Percentiles rank a stretch among this genome's conserved stretches.
Conservation (phyloP, 2,329 filamentous ascomycete species). For the Pseudogymnoascus sp. region DNA sequence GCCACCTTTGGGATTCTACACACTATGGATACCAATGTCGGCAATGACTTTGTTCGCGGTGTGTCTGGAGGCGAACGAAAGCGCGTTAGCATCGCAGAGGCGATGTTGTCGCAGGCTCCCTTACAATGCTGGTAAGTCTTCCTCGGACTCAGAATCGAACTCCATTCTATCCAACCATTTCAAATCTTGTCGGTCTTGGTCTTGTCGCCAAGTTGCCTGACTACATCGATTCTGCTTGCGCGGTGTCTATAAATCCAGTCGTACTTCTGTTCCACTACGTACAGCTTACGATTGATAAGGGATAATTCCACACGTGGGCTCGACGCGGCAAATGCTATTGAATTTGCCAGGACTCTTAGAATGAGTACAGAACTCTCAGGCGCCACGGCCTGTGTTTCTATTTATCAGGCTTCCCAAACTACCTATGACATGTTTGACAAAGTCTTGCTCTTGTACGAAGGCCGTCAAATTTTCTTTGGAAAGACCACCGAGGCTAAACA, state of each 20-base stretch:
- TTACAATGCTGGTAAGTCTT: slow-evolving; percentile 34
- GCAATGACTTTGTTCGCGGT: slow-evolving; percentile 49
- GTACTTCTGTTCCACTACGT: slow-evolving; percentile 17
- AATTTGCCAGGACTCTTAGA: slow-evolving; percentile 61
- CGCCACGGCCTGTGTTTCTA: slow-evolving; percentile 55
- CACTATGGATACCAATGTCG: slow-evolving; percentile 42
- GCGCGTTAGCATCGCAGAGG: slow-evolving; percentile 48
- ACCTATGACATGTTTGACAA: slow-evolving; percentile 71
- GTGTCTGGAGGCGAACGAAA: slow-evolving; percentile 51
- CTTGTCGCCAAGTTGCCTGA: background rate
- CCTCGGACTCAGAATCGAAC: slow-evolving; percentile 60
- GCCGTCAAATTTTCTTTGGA: slow-evolving; percentile 70
- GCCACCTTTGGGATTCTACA: slow-evolving; percentile 49
- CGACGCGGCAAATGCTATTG: slow-evolving; percentile 63
- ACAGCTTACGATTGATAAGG: slow-evolving; percentile 31
- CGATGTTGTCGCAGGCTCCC: slow-evolving; percentile 33
- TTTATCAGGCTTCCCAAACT: slow-evolving; percentile 63
- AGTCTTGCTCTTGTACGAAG: slow-evolving; percentile 64
- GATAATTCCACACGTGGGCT: slow-evolving; percentile 69
- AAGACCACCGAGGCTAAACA: slow-evolving; percentile 47
- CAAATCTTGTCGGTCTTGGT: slow-evolving; percentile 41
- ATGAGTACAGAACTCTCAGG: slow-evolving; percentile 55
- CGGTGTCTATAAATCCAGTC: background rate
- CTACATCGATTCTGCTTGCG: background rate
- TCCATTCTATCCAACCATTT: slow-evolving; percentile 59